Evolutionary conservation across 2,329 filamentous ascomycete genomes (phyloP).

Genomic region (Monosporascus sp.): DNA sequence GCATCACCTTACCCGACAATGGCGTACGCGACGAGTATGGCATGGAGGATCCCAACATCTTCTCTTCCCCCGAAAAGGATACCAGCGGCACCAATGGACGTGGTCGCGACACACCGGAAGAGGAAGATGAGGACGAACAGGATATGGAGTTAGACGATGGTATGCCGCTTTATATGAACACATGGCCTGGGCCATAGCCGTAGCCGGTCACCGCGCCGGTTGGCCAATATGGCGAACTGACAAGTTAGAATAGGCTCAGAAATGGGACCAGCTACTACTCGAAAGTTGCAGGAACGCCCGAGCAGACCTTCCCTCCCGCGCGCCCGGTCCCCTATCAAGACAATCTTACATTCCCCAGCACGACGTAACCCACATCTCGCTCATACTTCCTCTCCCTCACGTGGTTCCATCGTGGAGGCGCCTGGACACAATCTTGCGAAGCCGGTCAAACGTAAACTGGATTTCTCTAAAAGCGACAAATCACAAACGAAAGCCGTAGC

Average conservation of each 20-base stretch:
- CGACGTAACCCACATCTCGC: slow-evolving; percentile 54
- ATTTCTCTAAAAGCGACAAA: slow-evolving; percentile 36
- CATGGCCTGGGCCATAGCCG: too few relatives aligned
- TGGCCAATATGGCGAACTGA: slow-evolving; percentile 14
- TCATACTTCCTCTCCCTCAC: slow-evolving; percentile 44
- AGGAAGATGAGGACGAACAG: slow-evolving; percentile 33
- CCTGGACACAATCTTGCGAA: slow-evolving; percentile 25
- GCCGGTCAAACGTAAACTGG: slow-evolving; percentile 47
- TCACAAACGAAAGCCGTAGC: slow-evolving; percentile 7
- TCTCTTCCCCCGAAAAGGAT: slow-evolving; percentile 74
- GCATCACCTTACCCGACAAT: slow-evolving; percentile 70
- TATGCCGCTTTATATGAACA: slow-evolving; percentile 27
- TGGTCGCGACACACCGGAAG: slow-evolving; percentile 16
- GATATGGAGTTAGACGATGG: slow-evolving; percentile 50
- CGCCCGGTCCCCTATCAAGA: slow-evolving; percentile 58
- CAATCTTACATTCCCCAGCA: slow-evolving; percentile 54
- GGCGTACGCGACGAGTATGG: slow-evolving; percentile 85
- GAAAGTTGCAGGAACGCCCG: slow-evolving; percentile 45
- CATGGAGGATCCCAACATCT: slow-evolving; percentile 81
- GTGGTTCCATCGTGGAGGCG: slow-evolving; percentile 29
- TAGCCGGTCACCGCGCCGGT: too few relatives aligned
- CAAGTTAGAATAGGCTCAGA: slow-evolving; percentile 37
- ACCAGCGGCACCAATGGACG: slow-evolving; percentile 23
- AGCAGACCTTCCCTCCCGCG: slow-evolving; percentile 42
- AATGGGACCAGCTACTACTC: slow-evolving; percentile 47